Evolutionary conservation across 2,329 filamentous ascomycete species (phyloP).

Genomic region (Periconia macrospinosa): DNA sequence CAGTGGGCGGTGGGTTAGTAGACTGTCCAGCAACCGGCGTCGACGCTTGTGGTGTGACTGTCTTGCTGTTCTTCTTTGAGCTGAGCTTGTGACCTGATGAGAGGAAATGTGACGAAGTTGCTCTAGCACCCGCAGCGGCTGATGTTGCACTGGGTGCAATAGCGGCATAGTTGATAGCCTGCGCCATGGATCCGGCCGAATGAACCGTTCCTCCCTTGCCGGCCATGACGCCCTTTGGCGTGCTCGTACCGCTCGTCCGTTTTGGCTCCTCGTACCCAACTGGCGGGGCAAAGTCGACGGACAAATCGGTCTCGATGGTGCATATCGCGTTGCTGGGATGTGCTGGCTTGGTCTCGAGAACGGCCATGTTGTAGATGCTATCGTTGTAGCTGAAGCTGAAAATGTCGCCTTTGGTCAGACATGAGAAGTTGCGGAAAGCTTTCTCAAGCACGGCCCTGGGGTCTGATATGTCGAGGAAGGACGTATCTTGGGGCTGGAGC

Average conservation of each 20-base stretch:
- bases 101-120: conserved; percentile 75
- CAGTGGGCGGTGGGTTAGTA: conserved; percentile 45
- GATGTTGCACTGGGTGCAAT: conserved; percentile 78
- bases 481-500: conserved; percentile 88
- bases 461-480: conserved; percentile 95
- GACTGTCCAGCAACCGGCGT: conserved; percentile 65
- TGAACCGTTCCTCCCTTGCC: conserved; percentile 73
- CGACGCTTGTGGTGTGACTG: conserved; percentile 60
- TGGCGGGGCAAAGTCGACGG: conserved; percentile 92
- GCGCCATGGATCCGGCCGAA: conserved; percentile 89
- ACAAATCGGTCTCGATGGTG: conserved; percentile 94
- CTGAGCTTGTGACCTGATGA: conserved; percentile 80
- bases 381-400: conserved; percentile 99
- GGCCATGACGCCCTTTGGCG: conserved; percentile 68
- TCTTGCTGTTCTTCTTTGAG: conserved; percentile 79
- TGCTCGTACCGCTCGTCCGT: conserved; percentile 78
- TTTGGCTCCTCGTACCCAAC: conserved; percentile 92
- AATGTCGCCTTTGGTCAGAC: conserved; percentile 87
- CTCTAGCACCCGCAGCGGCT: conserved; percentile 63
- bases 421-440: conserved; percentile 93
- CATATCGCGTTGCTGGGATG: conserved; percentile 82
- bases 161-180: conserved; percentile 93
- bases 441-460: conserved; percentile 97
- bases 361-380: conserved; percentile 87
- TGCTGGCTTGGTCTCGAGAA: conserved; percentile 89